Evolutionary conservation across 371 early-diverging fungal species (phyloP).

Genomic region (Mucor velutinosus): DNA sequence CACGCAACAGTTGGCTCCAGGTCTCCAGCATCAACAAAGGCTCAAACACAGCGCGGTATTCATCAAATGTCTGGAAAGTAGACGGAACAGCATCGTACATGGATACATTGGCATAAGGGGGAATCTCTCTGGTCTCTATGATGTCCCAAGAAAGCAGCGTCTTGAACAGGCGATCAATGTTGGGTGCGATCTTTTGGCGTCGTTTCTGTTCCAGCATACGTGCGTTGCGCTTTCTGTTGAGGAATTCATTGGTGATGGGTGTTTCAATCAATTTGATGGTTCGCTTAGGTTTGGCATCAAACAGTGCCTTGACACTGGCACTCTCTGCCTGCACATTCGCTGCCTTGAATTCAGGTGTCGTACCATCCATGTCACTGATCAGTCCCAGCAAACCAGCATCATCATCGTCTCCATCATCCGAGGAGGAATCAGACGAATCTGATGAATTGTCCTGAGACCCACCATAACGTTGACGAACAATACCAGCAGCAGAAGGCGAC

Average conservation of each 20-base stretch:
- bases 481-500: slow-evolving; percentile 44
- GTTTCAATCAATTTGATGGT: slow-evolving; percentile 42
- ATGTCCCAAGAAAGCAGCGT: slow-evolving; percentile 61
- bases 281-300: slow-evolving; percentile 33
- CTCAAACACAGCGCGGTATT: slow-evolving; percentile 75
- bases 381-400: slow-evolving; percentile 25
- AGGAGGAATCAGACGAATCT: slow-evolving; percentile 31
- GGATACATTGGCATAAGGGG: slow-evolving; percentile 31
- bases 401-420: slow-evolving; percentile 27
- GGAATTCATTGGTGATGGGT: slow-evolving; percentile 13
- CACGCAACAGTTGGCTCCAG: slow-evolving; percentile 80
- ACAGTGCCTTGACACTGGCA: slow-evolving; percentile 40
- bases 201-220: slow-evolving; percentile 31
- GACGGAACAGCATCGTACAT: slow-evolving; percentile 56
- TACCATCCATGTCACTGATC: slow-evolving; percentile 29
- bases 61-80: slow-evolving; percentile 55
- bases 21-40: slow-evolving; percentile 84
- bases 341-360: background rate
- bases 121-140: slow-evolving; percentile 43
- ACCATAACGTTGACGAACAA: slow-evolving; percentile 16
- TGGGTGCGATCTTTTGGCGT: slow-evolving; percentile 51
- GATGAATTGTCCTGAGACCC: slow-evolving; percentile 23
- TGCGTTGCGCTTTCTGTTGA: slow-evolving; percentile 23
- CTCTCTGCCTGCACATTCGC: slow-evolving; percentile 29
- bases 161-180: slow-evolving; percentile 50